Evolutionary conservation across 768 basidiomycete species (phyloP), one percentile per base, ranked within the genome.

Genomic region (Lactarius indigo): DNA sequence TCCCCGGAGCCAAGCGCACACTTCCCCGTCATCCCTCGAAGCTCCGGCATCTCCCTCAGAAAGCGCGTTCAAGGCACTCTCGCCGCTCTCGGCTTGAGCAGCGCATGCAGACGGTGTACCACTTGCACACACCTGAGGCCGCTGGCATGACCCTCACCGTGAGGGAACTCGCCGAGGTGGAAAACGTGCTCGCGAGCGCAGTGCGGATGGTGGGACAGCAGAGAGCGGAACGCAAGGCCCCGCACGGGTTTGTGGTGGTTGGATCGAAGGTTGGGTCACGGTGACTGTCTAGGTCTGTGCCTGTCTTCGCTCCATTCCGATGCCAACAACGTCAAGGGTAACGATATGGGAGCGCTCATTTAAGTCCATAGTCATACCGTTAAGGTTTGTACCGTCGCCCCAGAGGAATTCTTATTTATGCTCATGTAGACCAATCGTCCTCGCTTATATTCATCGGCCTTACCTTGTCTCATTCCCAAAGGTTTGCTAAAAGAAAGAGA

Each of bases 151-250:
- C 97, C 59, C 80, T 98, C 57, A 78, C 78, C 28, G 86, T 97
- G 64, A 98, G 97, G 81, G 95, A 98, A 78, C 79, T 98, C 54
- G 85, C 97, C 12, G 84, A 90, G 73, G 94, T 98, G 52, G 83
- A 88, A 75, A 96, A 96, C 74, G 94, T 97, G 18, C 84, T 88
- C 0, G 79, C 80, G 30, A 80, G 82, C 39, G 79, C 82, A 63
- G 91, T 94, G 30, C 82, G 83, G 78, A 88, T 86, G n/a, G 86
- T 87, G 74, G 78, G 83, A 68, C 82, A 91, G 77, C 87, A 89
- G 79, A 81, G 85, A 70, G 75, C 76, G 72, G 88, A 89, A 68
- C 80, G 92, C 73, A 86, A 82, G 75, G 84, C 90, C 12, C 76
- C 82, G 13, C 79, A 88, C 55, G 92, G 92, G 17, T 94, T 90